A percentile compares a stretch with the other conserved stretches of the same genome.
Evolutionary conservation across 495 filamentous ascomycete species (phyloP).

Genomic region (Xylaria intraflava): DNA sequence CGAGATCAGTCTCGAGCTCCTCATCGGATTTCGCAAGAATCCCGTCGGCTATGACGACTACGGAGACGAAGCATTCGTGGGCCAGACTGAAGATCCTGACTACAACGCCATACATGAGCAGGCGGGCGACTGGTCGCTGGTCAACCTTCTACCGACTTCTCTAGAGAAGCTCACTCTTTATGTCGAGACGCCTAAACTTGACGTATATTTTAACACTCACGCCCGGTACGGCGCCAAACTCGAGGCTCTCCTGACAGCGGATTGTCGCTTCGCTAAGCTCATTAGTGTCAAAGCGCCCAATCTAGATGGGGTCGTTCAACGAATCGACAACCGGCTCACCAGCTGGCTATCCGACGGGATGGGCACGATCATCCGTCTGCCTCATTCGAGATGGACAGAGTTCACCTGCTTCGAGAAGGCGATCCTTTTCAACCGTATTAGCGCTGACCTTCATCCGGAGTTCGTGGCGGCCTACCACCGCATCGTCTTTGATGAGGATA

Average conservation of each 20-base stretch:
- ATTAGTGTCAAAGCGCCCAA: not conserved
- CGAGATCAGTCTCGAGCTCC: slow-evolving; percentile 1
- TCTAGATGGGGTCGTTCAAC: not conserved
- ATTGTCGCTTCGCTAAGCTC: not conserved
- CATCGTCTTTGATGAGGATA: no score
- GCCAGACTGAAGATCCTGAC: not conserved
- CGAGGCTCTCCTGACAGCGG: not conserved
- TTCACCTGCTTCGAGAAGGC: no score
- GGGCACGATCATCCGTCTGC: not conserved
- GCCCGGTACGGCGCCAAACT: slow-evolving; percentile 4
- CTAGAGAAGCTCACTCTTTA: not conserved
- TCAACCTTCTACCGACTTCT: not conserved
- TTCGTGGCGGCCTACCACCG: no score
- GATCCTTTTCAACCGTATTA: no score
- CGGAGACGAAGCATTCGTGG: not conserved
- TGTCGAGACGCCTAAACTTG: not conserved
- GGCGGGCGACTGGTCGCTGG: not conserved
- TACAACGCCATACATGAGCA: not conserved
- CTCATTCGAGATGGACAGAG: no score
- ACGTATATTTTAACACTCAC: not conserved
- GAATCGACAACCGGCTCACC: not conserved
- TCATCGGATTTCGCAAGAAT: not conserved
- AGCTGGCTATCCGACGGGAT: not conserved
- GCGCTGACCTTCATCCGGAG: no score
- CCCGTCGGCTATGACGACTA: not conserved